These are phyloP conservation scores for Aspergillus cavernicola DNA, from an alignment of 495 filamentous ascomycete genomes.

Conservation along the genomic window DNA sequence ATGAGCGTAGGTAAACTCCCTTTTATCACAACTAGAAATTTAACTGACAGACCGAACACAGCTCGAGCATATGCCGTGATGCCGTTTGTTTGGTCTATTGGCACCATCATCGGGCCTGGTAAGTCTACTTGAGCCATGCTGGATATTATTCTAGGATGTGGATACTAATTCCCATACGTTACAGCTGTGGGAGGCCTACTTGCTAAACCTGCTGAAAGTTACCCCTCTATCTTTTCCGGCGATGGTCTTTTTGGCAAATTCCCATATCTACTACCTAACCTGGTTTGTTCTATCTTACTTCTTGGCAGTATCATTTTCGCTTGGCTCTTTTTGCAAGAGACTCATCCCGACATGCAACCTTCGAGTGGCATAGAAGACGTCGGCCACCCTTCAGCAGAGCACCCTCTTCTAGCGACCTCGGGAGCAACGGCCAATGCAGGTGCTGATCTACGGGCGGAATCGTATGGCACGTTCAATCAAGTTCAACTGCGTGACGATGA, in stretches of 20 bases:
- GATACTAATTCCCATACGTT: constrained; percentile 19
- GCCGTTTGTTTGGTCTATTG: constrained; percentile 87
- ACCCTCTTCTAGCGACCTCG: constrained; percentile 67
- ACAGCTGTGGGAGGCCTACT: constrained; percentile 71
- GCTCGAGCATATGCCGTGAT: constrained; percentile 77
- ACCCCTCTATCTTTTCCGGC: constrained; percentile 59
- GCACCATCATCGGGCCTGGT: constrained; percentile 76
- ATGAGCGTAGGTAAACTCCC: constrained; percentile 63
- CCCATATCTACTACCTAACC: constrained; percentile 79
- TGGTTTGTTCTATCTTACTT: constrained; percentile 70
- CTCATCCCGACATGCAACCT: constrained; percentile 73
- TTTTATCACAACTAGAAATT: background rate
- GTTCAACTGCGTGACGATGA: constrained; percentile 50
- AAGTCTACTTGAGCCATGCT: constrained; percentile 15
- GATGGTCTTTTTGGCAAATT: constrained; percentile 66
- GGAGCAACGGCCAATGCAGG: constrained; percentile 65
- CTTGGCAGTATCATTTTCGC: constrained; percentile 68
- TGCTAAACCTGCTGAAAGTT: constrained; percentile 66
- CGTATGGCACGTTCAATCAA: constrained; percentile 72
- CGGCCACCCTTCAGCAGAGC: constrained; percentile 58
- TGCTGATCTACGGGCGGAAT: constrained; percentile 68
- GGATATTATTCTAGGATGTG: background rate
- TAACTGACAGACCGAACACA: constrained; percentile 23
- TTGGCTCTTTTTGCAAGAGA: constrained; percentile 73
- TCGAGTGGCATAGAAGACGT: constrained; percentile 43